Conservation (phyloP, 2,329 filamentous ascomycete species). For the Thielaviopsis ethacetica region DNA sequence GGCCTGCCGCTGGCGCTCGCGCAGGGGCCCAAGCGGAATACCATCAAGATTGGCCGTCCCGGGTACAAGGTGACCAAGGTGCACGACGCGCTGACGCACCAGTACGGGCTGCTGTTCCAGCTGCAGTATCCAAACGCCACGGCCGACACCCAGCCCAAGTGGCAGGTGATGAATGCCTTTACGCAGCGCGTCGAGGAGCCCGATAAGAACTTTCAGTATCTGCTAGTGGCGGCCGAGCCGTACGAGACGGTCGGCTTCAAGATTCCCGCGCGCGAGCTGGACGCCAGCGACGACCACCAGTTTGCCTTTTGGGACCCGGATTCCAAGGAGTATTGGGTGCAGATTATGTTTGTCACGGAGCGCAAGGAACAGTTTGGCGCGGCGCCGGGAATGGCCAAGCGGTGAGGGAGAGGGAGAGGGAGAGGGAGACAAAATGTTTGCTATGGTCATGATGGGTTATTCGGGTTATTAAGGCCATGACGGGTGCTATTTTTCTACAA, state of each 20-base stretch:
- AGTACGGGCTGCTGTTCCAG: slow-evolving; percentile 88
- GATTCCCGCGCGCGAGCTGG: slow-evolving; percentile 81
- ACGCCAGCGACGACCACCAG: slow-evolving; percentile 72
- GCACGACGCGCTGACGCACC: slow-evolving; percentile 70
- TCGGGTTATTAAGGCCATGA: too few species aligned
- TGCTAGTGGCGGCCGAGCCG: slow-evolving; percentile 87
- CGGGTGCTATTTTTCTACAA: too few species aligned
- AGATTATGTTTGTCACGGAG: slow-evolving; percentile 97
- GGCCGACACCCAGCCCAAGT: slow-evolving; percentile 57
- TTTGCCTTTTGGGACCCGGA: slow-evolving; percentile 95
- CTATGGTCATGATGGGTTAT: too few species aligned
- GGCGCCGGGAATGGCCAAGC: slow-evolving; percentile 40
- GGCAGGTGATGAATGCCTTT: slow-evolving; percentile 95
- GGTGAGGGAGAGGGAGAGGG: slow-evolving; percentile 18
- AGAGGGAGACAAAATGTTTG: too few species aligned
- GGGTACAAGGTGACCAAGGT: slow-evolving; percentile 98
- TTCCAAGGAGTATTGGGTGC: slow-evolving; percentile 92
- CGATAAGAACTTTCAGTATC: slow-evolving; percentile 86
- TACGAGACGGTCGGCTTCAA: slow-evolving; percentile 98
- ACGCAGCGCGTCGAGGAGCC: slow-evolving; percentile 91
- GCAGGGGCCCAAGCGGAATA: slow-evolving; percentile 56
- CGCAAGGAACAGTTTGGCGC: slow-evolving; percentile 75
- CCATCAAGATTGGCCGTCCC: slow-evolving; percentile 87
- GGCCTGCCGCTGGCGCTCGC: slow-evolving; percentile 61
- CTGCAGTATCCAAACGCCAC: slow-evolving; percentile 87